Evolutionary conservation across 2,329 filamentous ascomycete genomes (phyloP), one percentile per base, ranked within the genome.

Genomic region (Botrytis sinoallii): DNA sequence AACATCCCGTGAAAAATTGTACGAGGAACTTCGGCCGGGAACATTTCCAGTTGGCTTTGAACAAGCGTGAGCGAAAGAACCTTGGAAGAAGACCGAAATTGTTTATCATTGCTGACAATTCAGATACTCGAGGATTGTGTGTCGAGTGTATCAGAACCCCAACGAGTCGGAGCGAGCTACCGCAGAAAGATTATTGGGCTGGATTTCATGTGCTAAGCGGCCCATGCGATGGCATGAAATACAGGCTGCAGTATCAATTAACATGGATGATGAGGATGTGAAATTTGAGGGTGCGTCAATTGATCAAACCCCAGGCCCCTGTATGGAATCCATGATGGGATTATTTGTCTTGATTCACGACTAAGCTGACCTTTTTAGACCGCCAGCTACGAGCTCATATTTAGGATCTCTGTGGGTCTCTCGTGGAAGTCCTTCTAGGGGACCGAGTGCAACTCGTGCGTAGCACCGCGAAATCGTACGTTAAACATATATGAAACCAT

Each of bases 161-260:
- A 52, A 48, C 16, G 22, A 35, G 35, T 68, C 64, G 52, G 59
- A 75, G 61, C 70, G 77, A 65, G 32, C 59, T 0, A 73, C 68
- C 40, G 73, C 71, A 9, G 55, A 59, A 4, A 76, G 69, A 76
- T 70, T 85, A 9, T 75, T 85, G 16, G 80, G 82, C 1, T 85
- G 82, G 83, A 77, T 85, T 16, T 79, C 81, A 7, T 84, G 81
- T 74, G 81, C 82, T 6, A 83, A 81, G 73, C 75, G 83, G 25
- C 79, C 84, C 1, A 76, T 85, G 20, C 82, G 81, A 69, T 83
- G 81, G 83, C 78, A 81, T 64, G 84, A 85, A 74, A 81, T 85
- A n/a, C 84, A 85, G 79, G 79, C 75, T 10, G 79, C 81, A 44
- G 78, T 81, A 35, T 81, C 83, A 2, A 81, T 84, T 29, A 73